Percentiles rank a stretch among this genome's conserved stretches.
Evolutionary conservation across 257 asterid species (phyloP).

Genomic region (Knoxia roxburghii): DNA sequence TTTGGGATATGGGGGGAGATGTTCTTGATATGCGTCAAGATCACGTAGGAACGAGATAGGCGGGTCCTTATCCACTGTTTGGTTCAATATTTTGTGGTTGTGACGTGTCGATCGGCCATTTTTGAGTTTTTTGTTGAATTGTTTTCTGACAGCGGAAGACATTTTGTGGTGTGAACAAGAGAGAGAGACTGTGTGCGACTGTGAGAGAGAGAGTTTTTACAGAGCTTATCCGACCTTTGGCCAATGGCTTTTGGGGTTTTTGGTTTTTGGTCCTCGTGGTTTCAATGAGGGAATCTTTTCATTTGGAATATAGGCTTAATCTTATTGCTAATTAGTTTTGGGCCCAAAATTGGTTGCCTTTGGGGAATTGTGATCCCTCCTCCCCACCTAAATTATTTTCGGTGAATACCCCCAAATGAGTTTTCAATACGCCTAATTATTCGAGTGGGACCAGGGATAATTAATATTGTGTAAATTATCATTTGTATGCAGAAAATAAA

Average conservation of each 20-base stretch:
- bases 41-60: background rate
- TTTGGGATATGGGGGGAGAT: background rate
- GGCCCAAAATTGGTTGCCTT: background rate
- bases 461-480: too few species aligned
- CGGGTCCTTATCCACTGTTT: constrained; percentile 19
- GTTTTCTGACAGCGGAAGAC: too few species aligned
- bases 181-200: background rate
- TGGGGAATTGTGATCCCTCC: background rate
- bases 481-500: too few species aligned
- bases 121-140: background rate
- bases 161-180: constrained; percentile 4
- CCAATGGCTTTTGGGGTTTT: too few species aligned
- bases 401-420: too few species aligned
- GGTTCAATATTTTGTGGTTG: background rate
- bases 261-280: background rate
- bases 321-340: background rate
- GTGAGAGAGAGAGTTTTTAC: background rate
- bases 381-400: too few species aligned
- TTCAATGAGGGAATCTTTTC: background rate
- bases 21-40: background rate
- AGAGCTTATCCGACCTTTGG: constrained; percentile 6
- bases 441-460: too few species aligned
- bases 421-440: too few species aligned
- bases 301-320: background rate
- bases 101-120: constrained; percentile 12